Base-by-base conservation (phyloP, 108 stramenopile species). In the Pseudonitzschia pungens region DNA sequence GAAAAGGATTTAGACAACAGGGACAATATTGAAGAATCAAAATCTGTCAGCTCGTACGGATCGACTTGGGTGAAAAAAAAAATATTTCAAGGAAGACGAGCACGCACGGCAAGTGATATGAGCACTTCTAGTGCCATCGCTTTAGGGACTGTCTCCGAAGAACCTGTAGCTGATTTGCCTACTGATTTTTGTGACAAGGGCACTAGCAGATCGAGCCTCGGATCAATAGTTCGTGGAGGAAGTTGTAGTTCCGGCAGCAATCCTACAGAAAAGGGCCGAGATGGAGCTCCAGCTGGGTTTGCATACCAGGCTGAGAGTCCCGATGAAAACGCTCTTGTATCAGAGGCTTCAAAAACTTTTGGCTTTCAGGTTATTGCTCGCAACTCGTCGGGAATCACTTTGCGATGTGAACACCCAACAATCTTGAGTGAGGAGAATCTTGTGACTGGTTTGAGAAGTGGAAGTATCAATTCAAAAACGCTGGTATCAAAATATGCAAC, bases 251-350 rank as follows among this genome's bases (percentile, higher is more conserved):
- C 7, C 15, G 5, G 15, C 21, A 27, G 29, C 28, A 16, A 14
- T 26, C 57, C 26, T 27, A 43, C 79, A 22, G 65, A 77, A 54
- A 84, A 86, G 74, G 81, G 81, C 26, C 65, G 78, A 20, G 93
- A 91, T 63, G 93, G 93, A n/a, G 91, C 94, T 8, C 94, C 94
- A 26, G 52, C 69, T 16, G 94, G 94, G 21, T 87, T 68, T 69
- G 84, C 83, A 4, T 96, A 94, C 73, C 93, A 94, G 70, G 96
- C 96, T 4, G 96, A 96, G 69, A 91, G 89, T 80, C 96, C 96
- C 10, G 96, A 96, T 52, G 96, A 96, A 81, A 89, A 87, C 43
- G 96, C 96, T 7, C 86, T 96, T 12, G 96, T 96, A 20, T 76
- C 84, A 18, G 92, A 87, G 26, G 90, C 92, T 33, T 92, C 92